A percentile compares a stretch with the other conserved stretches of the same genome.
phyloP scores from a whole-genome alignment of 805 yeast genomes.

The Ogataea neopini region DNA sequence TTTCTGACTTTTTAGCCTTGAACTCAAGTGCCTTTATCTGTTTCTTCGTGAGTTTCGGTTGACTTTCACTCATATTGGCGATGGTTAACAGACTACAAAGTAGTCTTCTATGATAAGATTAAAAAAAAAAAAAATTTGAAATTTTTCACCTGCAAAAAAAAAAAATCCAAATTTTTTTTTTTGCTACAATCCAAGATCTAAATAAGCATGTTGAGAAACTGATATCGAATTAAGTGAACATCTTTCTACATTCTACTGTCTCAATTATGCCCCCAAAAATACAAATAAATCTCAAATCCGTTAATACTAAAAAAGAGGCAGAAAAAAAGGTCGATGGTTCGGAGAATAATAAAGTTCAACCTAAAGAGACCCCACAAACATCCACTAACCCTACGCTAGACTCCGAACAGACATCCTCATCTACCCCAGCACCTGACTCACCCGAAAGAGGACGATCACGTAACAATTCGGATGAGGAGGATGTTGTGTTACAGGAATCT shows the following conservation, averaged over 20 bases:
- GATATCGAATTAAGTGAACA: no score
- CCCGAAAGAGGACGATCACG: conserved; percentile 16
- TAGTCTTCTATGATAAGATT: neutral
- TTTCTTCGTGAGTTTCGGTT: conserved; percentile 57
- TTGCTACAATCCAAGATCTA: no score
- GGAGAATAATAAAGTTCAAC: neutral
- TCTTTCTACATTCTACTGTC: no score
- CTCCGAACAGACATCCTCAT: neutral
- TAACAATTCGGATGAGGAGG: conserved; percentile 1
- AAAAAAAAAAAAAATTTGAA: conserved; percentile 2
- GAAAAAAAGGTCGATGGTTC: neutral
- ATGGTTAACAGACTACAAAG: neutral
- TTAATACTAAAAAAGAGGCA: conserved; percentile 17
- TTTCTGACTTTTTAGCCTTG: conserved; percentile 39
- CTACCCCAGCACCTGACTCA: neutral
- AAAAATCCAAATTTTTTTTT: conserved; percentile 9
- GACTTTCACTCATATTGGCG: conserved; percentile 6
- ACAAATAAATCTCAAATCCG: conserved; percentile 22
- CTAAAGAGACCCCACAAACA: neutral
- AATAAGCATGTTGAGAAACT: no score
- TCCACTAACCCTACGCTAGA: neutral
- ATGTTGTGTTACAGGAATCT: conserved; percentile 7
- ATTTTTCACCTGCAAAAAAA: neutral
- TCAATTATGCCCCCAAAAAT: conserved; percentile 22
- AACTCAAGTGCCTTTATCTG: conserved; percentile 64